These are phyloP conservation scores for Lentinula raphanica DNA, from an alignment of 768 basidiomycete species.

Conservation along the genomic window DNA sequence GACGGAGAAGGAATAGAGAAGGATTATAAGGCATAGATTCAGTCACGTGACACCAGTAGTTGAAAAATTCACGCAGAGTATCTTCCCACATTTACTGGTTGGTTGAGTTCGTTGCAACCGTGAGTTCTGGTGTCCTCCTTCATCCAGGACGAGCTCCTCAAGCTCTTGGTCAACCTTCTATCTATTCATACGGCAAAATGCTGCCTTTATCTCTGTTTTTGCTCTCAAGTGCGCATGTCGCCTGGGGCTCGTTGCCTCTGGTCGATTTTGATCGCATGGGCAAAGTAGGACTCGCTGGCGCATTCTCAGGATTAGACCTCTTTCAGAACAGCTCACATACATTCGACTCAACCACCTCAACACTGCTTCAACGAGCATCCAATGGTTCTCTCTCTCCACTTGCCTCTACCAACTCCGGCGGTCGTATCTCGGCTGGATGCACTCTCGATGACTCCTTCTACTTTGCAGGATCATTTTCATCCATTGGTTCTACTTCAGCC, in stretches of 20 bases:
- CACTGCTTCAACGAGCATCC: conserved; percentile 59
- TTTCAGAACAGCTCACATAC: conserved; percentile 53
- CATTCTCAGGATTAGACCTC: conserved; percentile 82
- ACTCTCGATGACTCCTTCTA: conserved; percentile 64
- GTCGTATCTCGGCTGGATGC: conserved; percentile 72
- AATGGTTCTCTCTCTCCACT: conserved; percentile 66
- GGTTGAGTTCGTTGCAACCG: conserved; percentile 3
- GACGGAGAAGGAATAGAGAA: conserved; percentile 14
- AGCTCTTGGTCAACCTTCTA: not conserved
- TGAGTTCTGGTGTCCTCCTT: not conserved
- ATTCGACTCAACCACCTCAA: conserved; percentile 68
- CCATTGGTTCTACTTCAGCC: conserved; percentile 54
- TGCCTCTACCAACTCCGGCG: conserved; percentile 77
- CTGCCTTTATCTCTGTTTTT: conserved; percentile 18
- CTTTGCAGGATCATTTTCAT: conserved; percentile 79
- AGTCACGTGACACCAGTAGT: conserved; percentile 3
- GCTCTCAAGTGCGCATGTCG: conserved; percentile 25
- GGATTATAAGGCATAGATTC: not conserved
- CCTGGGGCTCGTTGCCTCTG: conserved; percentile 36
- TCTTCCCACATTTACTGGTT: not conserved
- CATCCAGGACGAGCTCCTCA: conserved; percentile 7
- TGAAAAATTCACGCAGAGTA: not conserved
- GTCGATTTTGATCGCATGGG: conserved; percentile 85
- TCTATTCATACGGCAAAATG: not conserved
- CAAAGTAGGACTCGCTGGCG: conserved; percentile 79